Conservation (phyloP, 2,329 filamentous ascomycete genomes). For the Penicillium sp. region DNA sequence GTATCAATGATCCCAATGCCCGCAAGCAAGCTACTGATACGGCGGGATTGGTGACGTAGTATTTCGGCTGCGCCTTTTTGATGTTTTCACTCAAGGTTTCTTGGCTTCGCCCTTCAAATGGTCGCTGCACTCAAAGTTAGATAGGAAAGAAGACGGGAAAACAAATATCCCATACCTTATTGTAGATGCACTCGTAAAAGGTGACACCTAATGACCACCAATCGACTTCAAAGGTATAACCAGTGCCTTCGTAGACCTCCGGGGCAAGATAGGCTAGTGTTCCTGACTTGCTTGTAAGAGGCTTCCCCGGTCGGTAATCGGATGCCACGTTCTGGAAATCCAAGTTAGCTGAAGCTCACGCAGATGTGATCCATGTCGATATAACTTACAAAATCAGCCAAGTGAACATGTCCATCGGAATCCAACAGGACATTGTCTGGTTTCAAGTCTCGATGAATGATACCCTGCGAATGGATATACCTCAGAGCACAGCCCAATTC, state of each 20-base stretch:
- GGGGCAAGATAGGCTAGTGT: slow-evolving; percentile 94
- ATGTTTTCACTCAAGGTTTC: slow-evolving; percentile 77
- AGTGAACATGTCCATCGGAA: slow-evolving; percentile 87
- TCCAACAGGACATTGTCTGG: slow-evolving; percentile 89
- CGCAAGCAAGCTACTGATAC: slow-evolving; percentile 86
- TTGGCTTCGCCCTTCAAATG: slow-evolving; percentile 88
- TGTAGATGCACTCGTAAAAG: slow-evolving; percentile 99
- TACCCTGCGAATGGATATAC: slow-evolving; percentile 81
- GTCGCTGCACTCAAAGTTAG: slow-evolving; percentile 60
- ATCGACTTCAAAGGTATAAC: slow-evolving; percentile 86
- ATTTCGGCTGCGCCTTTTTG: slow-evolving; percentile 76
- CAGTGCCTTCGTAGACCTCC: slow-evolving; percentile 87
- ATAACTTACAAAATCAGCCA: slow-evolving; percentile 86
- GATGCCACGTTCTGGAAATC: slow-evolving; percentile 82
- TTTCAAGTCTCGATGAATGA: slow-evolving; percentile 89
- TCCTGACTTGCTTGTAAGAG: slow-evolving; percentile 91
- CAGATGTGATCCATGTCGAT: background rate
- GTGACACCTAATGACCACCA: slow-evolving; percentile 98
- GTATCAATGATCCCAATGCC: slow-evolving; percentile 79
- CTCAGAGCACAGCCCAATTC: slow-evolving; percentile 87
- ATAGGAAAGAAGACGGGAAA: background rate
- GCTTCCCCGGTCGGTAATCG: slow-evolving; percentile 78
- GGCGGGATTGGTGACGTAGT: slow-evolving; percentile 86
- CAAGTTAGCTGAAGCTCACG: slow-evolving; percentile 10
- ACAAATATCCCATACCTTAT: slow-evolving; percentile 62